Evolutionary conservation across 2,329 filamentous ascomycete genomes (phyloP).

Genomic region (Tolypocladium nubicola): DNA sequence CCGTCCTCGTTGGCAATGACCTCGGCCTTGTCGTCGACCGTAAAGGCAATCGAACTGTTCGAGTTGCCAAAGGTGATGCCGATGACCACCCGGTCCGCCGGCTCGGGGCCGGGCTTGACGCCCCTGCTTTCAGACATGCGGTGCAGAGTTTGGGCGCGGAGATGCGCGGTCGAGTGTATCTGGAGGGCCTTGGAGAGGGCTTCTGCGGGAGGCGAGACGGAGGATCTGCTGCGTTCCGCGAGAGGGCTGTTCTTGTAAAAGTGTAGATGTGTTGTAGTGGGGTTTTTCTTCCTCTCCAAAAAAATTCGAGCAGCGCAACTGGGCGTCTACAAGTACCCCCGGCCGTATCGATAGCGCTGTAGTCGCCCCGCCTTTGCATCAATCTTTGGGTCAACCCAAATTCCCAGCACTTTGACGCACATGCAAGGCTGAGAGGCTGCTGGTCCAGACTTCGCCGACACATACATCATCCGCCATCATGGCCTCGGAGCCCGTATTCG

Average conservation of each 20-base stretch:
- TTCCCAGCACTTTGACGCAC: background rate
- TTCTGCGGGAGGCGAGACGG: slow-evolving; percentile 1
- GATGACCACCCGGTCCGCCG: slow-evolving; percentile 61
- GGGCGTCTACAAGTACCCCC: background rate
- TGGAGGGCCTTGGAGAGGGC: background rate
- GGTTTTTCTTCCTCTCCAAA: slow-evolving; percentile 7
- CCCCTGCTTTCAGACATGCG: slow-evolving; percentile 37
- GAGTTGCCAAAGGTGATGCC: slow-evolving; percentile 98
- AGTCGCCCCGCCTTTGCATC: background rate
- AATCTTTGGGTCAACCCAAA: background rate
- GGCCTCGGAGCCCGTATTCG: slow-evolving; percentile 47
- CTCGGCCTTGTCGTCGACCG: slow-evolving; percentile 86
- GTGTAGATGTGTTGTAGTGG: slow-evolving; percentile 1
- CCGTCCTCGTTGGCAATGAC: slow-evolving; percentile 99
- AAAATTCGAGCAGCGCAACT: slow-evolving; percentile 8
- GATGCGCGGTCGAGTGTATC: background rate
- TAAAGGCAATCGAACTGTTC: slow-evolving; percentile 94
- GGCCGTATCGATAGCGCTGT: background rate
- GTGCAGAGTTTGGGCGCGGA: slow-evolving; percentile 2
- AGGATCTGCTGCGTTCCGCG: background rate
- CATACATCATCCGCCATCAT: slow-evolving; percentile 24
- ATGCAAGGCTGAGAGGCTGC: background rate
- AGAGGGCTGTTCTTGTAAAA: background rate
- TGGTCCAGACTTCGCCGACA: slow-evolving; percentile 1
- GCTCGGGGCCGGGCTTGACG: slow-evolving; percentile 34